Base-by-base conservation (phyloP, 2,329 filamentous ascomycete species). In the Cryphonectria naterciae region DNA sequence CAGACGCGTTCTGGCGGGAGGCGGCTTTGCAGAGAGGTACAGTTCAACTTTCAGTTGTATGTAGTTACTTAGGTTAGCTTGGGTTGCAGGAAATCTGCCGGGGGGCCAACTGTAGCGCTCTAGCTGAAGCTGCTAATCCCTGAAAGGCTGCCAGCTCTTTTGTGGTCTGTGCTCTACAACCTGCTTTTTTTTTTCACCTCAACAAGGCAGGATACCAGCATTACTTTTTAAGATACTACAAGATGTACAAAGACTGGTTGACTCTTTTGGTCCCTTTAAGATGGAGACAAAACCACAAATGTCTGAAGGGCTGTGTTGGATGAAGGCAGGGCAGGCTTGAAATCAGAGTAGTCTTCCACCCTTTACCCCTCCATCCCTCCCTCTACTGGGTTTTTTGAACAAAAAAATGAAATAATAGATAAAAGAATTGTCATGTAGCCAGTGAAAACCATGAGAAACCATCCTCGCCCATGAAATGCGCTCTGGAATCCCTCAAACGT, bases 381-480 rank as follows among this genome's bases (percentile, higher is more conserved):
- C 10, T 56, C 52, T 19, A n/a, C 22, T 49, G 32, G 1, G 32
- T 15, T 46, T 15, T 15, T 7, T n/a, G 4, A 32, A 4, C 4
- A 32, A 32, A 32, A 32, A 32, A 2, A 32, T 32, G 4, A 32
- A 32, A 32, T 32, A 32, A 32, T n/a, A n/a, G 2, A 32, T 32
- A 4, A 32, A 32, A 32, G 4, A 32, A 17, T 64, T 43, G 32
- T 52, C 43, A 49, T 77, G 76, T 77, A 37, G 74, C 76, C 76
- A 75, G 58, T 72, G 73, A 72, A 72, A 73, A 75, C 74, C 77
- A 78, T 78, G 69, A 75, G 76, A 77, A 74, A 75, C 70, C 75
- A 65, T 78, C 76, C 77, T 32, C 52, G 76, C 75, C 46, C 65
- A 13, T 35, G 37, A 70, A 39, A 62, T 32, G 65, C 19, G 73